These are phyloP conservation scores for Pistacia integerrima DNA, from an alignment of 345 rosid species.

Conservation along the genomic window DNA sequence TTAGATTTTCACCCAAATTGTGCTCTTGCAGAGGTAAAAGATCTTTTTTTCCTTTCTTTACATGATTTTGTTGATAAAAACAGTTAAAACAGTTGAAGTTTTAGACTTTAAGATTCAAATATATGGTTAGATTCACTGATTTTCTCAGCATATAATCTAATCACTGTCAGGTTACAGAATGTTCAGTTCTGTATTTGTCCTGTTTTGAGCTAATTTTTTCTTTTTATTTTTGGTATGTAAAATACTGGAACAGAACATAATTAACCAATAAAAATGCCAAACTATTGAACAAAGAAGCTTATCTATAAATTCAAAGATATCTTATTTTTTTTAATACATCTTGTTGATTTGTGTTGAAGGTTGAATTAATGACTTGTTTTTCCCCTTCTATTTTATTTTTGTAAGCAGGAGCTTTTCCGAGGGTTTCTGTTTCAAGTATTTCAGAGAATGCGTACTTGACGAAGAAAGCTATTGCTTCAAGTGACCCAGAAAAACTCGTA, in stretches of 20 bases:
- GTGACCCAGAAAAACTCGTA: constrained; percentile 33
- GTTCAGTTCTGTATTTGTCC: neutral
- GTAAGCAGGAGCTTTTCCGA: constrained; percentile 35
- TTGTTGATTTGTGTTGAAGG: no score
- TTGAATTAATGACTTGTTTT: no score
- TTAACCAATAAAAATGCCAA: no score
- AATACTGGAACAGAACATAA: no score
- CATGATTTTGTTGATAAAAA: neutral
- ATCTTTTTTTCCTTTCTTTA: neutral
- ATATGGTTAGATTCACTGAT: neutral
- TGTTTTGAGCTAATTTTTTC: neutral
- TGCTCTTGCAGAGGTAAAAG: constrained; percentile 42
- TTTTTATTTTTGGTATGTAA: no score
- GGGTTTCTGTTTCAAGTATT: constrained; percentile 42
- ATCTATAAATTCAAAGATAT: no score
- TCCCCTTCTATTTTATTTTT: neutral
- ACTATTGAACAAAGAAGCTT: no score
- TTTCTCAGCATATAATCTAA: neutral
- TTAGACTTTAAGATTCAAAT: neutral
- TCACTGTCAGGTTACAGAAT: neutral
- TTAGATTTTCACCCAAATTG: constrained; percentile 35
- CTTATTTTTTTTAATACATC: no score
- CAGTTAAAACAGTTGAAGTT: neutral
- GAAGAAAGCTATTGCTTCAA: constrained; percentile 37
- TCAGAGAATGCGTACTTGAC: constrained; percentile 34